phyloP scores from a whole-genome alignment of 139 green algal genomes.

The Chlorella sp. region DNA sequence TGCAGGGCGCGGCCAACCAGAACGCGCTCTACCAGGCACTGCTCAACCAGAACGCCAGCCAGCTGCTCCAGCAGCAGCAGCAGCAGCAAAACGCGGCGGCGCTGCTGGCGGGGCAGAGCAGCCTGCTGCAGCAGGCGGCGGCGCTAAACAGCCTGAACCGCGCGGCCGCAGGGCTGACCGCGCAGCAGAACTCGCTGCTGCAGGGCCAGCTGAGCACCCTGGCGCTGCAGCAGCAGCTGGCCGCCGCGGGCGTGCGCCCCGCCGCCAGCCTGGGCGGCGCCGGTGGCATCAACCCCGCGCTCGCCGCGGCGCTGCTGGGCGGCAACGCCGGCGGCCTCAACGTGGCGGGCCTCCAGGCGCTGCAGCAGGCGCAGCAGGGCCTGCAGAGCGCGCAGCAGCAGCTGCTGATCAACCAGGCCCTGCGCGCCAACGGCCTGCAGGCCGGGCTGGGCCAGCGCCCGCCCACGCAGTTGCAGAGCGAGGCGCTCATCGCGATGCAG shows the following conservation, averaged over 20 bases:
- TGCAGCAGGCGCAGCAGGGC: slow-evolving; percentile 1
- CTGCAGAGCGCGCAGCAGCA: slow-evolving; percentile 27
- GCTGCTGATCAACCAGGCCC: slow-evolving; percentile 20
- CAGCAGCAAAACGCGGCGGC: slow-evolving; percentile 15
- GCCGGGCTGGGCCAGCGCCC: slow-evolving; percentile 9
- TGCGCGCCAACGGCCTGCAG: slow-evolving; percentile 24
- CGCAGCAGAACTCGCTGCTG: slow-evolving; percentile 37
- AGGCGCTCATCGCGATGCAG: slow-evolving; percentile 48
- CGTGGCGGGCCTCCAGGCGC: slow-evolving; percentile 18
- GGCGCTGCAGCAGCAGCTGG: slow-evolving; percentile 30
- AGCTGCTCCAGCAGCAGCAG: slow-evolving; percentile 11
- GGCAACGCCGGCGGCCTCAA: slow-evolving; percentile 1
- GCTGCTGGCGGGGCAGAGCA: slow-evolving; percentile 20
- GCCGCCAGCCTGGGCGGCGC: background rate
- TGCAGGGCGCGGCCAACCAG: slow-evolving; percentile 6
- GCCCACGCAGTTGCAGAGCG: slow-evolving; percentile 32
- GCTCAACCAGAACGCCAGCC: background rate
- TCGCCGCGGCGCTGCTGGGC: slow-evolving; percentile 15
- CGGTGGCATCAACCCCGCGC: slow-evolving; percentile 20
- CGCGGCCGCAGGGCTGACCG: slow-evolving; percentile 1
- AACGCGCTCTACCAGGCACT: slow-evolving; percentile 32
- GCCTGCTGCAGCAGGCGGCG: slow-evolving; percentile 16
- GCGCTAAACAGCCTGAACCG: background rate
- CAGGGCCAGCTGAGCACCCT: slow-evolving; percentile 26
- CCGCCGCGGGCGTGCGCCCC: slow-evolving; percentile 3